These are phyloP conservation scores for Przewalskia tangutica DNA, from an alignment of 257 asterid genomes.

Conservation along the genomic window DNA sequence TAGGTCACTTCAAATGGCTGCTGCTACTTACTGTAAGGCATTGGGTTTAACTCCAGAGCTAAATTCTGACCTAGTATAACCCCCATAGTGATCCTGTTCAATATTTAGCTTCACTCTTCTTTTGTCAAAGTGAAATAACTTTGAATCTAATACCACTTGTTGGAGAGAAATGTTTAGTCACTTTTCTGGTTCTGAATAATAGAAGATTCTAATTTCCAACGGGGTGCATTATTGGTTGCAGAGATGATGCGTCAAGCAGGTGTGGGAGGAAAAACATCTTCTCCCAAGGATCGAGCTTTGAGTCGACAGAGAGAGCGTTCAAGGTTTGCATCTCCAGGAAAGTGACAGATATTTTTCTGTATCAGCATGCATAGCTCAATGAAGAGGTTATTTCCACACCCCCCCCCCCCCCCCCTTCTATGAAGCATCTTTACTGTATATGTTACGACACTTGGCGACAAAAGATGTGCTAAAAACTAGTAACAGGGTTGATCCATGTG, in stretches of 20 bases:
- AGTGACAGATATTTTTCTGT: slow-evolving; percentile 10
- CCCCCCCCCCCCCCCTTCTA: slow-evolving; percentile 2
- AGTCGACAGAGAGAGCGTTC: slow-evolving; percentile 26
- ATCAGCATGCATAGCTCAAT: slow-evolving; percentile 3
- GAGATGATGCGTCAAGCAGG: slow-evolving; percentile 34
- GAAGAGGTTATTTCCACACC: slow-evolving; percentile 3
- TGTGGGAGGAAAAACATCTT: slow-evolving; percentile 27
- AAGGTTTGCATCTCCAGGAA: slow-evolving; percentile 37
- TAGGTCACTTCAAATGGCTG: not conserved
- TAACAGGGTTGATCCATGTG: slow-evolving; percentile 1
- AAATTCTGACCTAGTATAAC: not conserved
- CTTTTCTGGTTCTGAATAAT: not conserved
- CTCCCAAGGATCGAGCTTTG: slow-evolving; percentile 35
- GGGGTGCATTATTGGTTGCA: slow-evolving; percentile 9
- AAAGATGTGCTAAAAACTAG: not conserved
- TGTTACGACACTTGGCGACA: slow-evolving; percentile 1
- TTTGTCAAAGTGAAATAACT: not conserved
- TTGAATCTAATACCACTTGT: not conserved
- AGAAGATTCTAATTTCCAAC: not conserved
- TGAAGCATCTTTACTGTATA: slow-evolving; percentile 1
- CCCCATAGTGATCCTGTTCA: not conserved
- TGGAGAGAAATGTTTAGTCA: not conserved
- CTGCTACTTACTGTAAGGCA: not conserved
- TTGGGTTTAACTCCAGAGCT: not conserved
- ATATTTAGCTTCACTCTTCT: not conserved